Evolutionary conservation across 164 flowering plant genomes (phyloP).

Genomic region (Vitis riparia): DNA sequence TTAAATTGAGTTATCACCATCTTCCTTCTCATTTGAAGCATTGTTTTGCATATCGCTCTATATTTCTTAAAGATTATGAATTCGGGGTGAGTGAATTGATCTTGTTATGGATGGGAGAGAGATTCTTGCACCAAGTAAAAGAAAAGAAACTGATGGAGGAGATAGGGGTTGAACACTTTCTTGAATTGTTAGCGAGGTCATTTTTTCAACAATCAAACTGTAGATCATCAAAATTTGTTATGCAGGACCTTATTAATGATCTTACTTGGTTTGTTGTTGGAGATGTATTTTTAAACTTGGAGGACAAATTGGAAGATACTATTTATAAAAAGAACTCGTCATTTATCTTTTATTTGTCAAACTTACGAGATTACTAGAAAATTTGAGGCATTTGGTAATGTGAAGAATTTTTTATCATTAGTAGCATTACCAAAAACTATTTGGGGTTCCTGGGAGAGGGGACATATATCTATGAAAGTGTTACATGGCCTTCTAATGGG

Average conservation of each 20-base stretch:
- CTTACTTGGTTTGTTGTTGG: not conserved
- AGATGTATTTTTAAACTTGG: not conserved
- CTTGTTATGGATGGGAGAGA: constrained; percentile 15
- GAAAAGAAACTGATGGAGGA: constrained; percentile 1
- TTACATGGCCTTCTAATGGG: no score
- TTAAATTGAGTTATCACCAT: constrained; percentile 12
- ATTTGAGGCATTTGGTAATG: no score
- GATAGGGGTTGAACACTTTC: not conserved
- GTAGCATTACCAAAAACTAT: no score
- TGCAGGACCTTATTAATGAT: constrained; percentile 16
- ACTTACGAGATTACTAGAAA: no score
- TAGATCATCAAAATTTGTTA: not conserved
- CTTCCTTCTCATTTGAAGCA: constrained; percentile 12
- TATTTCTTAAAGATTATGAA: constrained; percentile 12
- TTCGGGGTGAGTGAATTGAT: not conserved
- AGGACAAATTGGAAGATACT: no score
- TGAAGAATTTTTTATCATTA: no score
- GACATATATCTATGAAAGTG: no score
- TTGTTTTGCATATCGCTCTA: constrained; percentile 11
- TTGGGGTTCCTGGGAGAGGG: no score
- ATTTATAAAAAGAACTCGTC: not conserved
- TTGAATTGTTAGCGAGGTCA: constrained; percentile 11
- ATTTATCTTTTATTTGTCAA: no score
- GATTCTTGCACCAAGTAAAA: not conserved
- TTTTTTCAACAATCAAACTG: constrained; percentile 9